A percentile compares a stretch with the other conserved stretches of the same genome.
These are phyloP conservation scores for Novymonas esmeraldas DNA, from an alignment of 208 protist species.

Conservation along the genomic window DNA sequence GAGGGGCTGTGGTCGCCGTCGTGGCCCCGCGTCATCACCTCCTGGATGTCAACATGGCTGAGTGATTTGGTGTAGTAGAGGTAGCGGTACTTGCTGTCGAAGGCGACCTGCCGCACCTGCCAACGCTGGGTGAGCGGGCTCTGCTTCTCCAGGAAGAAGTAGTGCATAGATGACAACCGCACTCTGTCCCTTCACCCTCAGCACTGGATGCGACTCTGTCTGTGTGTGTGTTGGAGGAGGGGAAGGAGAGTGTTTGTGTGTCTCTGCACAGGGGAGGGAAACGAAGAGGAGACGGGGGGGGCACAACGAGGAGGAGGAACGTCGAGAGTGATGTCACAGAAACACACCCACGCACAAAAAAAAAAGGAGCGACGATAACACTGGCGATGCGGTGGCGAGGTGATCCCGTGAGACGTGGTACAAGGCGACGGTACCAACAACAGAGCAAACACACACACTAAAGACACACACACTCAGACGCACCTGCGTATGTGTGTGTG, in stretches of 20 bases:
- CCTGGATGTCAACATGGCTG: conserved; percentile 25
- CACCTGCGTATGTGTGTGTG: neutral
- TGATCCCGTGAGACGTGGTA: too few species aligned
- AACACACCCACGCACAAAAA: neutral
- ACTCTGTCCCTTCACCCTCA: neutral
- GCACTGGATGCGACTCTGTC: too few species aligned
- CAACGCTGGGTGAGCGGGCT: conserved; percentile 40
- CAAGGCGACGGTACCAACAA: too few species aligned
- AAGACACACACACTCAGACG: neutral
- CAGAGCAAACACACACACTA: too few species aligned
- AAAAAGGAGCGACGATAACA: neutral
- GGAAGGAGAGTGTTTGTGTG: neutral
- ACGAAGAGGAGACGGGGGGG: neutral
- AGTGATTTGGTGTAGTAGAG: conserved; percentile 51
- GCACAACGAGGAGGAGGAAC: neutral
- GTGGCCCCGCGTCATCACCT: conserved; percentile 24
- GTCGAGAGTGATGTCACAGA: too few species aligned
- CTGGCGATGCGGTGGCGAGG: too few species aligned
- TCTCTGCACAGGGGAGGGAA: neutral
- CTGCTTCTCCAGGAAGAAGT: conserved; percentile 49
- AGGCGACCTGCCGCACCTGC: conserved; percentile 53
- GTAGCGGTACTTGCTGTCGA: conserved; percentile 51
- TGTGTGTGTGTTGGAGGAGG: neutral
- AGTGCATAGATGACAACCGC: conserved; percentile 27
- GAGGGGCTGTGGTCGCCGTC: conserved; percentile 13